Base-by-base conservation (phyloP, 306 rosid genomes). In the Cucumis hystrix region DNA sequence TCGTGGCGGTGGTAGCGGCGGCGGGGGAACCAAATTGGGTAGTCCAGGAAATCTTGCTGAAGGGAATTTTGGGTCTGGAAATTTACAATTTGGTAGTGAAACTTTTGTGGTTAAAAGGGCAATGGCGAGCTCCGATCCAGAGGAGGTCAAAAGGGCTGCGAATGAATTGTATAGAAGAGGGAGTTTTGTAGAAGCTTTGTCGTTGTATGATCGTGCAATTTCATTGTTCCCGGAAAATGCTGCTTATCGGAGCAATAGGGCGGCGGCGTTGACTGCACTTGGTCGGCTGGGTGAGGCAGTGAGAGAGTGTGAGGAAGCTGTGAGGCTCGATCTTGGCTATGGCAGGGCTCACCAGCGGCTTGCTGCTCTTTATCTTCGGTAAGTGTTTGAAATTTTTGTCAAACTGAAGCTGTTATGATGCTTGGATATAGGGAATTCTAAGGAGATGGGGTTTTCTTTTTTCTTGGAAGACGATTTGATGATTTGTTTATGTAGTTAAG, bases 231-330 rank as follows among this genome's bases (percentile, higher is more conserved):
- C 96, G n/a, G 89, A 84, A 14, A 93, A 93, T 68, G 89, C 93
- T 0, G 96, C 97, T 7, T 93, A 77, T 72, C 81, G 96, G 85
- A 84, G 98, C 72, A 93, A 91, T 61, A 84, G 96, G 39, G 96
- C 96, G 0, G 97, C 98, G 12, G 98, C 97, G 18, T 85, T 93
- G 73, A 88, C 93, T 28, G 97, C 90, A 4, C 82, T 93, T 35
- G 97, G 97, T 75, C 86, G 96, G 85, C 80, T 91, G 41, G 82
- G 79, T 4, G 98, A 93, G 87, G 98, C 98, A 0, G 91, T 63
- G 28, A 82, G 82, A 78, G 97, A 93, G 77, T 93, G 98, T 51
- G 90, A 85, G 76, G 98, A 93, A 83, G 97, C 98, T 59, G 93
- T 91, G 51, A 87, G 86, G 81, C 83, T 93, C 86, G 96, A 93